Percentiles rank a stretch among this genome's conserved stretches.
Conservation (phyloP, 2,329 filamentous ascomycete species). For the Cercospora zeae-maydis region DNA sequence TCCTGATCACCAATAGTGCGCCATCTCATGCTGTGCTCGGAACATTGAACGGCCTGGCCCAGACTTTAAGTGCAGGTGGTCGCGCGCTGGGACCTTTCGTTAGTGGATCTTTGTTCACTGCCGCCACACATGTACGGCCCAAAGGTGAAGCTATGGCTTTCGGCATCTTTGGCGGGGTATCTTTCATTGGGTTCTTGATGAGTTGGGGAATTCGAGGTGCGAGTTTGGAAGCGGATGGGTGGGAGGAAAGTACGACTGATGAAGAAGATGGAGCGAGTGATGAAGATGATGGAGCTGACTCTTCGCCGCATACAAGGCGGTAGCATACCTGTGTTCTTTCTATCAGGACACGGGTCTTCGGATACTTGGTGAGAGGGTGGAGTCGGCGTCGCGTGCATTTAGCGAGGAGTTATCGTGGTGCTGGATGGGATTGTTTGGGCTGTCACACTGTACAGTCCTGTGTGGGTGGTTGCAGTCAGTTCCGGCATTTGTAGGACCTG, state of each 20-base stretch:
- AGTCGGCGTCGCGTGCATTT: not conserved
- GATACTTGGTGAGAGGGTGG: not conserved
- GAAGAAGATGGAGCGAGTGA: conserved; percentile 40
- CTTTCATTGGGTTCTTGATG: conserved; percentile 73
- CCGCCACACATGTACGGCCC: conserved; percentile 67
- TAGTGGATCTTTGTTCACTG: conserved; percentile 79
- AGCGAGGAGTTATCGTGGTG: not conserved
- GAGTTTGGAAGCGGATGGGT: conserved; percentile 57
- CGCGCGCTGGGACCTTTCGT: conserved; percentile 84
- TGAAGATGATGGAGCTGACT: conserved; percentile 12
- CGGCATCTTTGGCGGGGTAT: conserved; percentile 79
- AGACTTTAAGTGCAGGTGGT: conserved; percentile 87
- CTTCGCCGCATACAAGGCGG: conserved; percentile 8
- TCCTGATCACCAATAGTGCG: conserved; percentile 89
- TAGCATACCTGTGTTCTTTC: not conserved
- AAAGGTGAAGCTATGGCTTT: conserved; percentile 85
- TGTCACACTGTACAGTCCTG: not conserved
- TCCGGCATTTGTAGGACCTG: not conserved
- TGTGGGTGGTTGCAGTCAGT: not conserved
- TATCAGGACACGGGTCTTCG: not conserved
- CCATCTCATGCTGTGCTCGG: conserved; percentile 82
- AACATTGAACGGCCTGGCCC: conserved; percentile 86
- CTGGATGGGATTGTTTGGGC: not conserved
- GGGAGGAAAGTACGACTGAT: conserved; percentile 44
- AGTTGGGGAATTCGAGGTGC: conserved; percentile 72